phyloP scores from a whole-genome alignment of 306 rosid genomes.

The Corylus heterophylla region DNA sequence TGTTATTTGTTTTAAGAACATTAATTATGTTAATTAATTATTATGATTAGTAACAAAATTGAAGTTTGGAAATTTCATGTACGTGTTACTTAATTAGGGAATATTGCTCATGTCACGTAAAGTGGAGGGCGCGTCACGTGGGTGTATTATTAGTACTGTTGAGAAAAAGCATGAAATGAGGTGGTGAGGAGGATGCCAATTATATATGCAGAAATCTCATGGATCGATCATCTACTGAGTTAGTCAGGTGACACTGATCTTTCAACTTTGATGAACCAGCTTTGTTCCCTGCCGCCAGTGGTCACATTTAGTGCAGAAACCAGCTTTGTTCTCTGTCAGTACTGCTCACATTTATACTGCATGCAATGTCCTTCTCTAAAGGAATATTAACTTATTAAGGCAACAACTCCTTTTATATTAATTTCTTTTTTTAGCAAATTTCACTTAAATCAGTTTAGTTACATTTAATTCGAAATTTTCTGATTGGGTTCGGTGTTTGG shows the following conservation, averaged over 20 bases:
- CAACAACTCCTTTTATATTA: not conserved
- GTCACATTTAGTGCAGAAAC: not conserved
- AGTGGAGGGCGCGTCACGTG: not conserved
- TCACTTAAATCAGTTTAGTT: too few relatives aligned
- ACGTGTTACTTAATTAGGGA: not conserved
- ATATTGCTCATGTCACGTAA: not conserved
- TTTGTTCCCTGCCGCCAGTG: conserved; percentile 1
- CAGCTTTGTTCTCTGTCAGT: too few relatives aligned
- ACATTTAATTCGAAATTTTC: too few relatives aligned
- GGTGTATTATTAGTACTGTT: not conserved
- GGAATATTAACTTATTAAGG: not conserved
- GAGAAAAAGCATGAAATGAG: not conserved
- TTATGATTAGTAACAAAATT: too few relatives aligned
- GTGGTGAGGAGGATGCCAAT: not conserved
- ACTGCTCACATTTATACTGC: not conserved
- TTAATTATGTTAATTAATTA: too few relatives aligned
- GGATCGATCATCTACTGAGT: not conserved
- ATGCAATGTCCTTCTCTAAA: conserved; percentile 14
- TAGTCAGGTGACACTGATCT: conserved; percentile 9
- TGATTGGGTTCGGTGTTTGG: too few relatives aligned
- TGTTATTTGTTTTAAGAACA: too few relatives aligned
- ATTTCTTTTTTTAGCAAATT: too few relatives aligned
- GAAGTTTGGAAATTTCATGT: not conserved
- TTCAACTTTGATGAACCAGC: not conserved
- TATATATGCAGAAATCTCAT: not conserved